Evolutionary conservation across 2,329 filamentous ascomycete genomes (phyloP), one percentile per base, ranked within the genome.

Genomic region (Alternaria postmessia): DNA sequence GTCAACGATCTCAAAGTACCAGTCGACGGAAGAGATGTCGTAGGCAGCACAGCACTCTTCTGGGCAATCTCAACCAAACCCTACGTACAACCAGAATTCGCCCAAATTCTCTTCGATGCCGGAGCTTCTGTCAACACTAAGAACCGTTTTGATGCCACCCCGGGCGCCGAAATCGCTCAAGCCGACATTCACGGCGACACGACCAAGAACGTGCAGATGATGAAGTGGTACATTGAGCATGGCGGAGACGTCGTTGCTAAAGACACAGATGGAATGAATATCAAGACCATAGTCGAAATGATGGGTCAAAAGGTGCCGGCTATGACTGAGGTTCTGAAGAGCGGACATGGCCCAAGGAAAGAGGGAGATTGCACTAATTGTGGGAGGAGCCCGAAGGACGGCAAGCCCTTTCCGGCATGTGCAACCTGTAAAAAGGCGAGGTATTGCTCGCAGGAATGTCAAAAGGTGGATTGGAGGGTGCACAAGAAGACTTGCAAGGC

Each of bases 161-260:
- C 63, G 7, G 65, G 51, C 11, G 47, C 42, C 11, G 66, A 69
- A 8, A 67, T 67, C 22, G 57, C 55, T 1, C 61, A 66, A 28
- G 66, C 58, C 12, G 59, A 65, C 38, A 38, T 67, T 2, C 39
- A 64, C 16, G 61, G 61, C 7, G 57, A 63, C 24, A 60, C 61
- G 18, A 46, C 12, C 22, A 53, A 51, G 28, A 64, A 59, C 43
- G 61, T 64, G 32, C 55, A 53, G 24, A 67, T 66, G 64, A 44
- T 69, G 43, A 54, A 46, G 53, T 69, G 65, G 66, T 68, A 56
- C 34, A 43, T 67, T 5, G 46, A 62, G 51, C 65, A 69, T 46
- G 66, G 66, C 3, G 65, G 66, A 2, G 63, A 69, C 46, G 58
- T 69, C 7, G 57, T 66, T 18, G 59, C 46, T 26, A 68, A 63